These are phyloP conservation scores for Aspergillus uvarum DNA, from an alignment of 2,329 filamentous ascomycete genomes.

Conservation along the genomic window DNA sequence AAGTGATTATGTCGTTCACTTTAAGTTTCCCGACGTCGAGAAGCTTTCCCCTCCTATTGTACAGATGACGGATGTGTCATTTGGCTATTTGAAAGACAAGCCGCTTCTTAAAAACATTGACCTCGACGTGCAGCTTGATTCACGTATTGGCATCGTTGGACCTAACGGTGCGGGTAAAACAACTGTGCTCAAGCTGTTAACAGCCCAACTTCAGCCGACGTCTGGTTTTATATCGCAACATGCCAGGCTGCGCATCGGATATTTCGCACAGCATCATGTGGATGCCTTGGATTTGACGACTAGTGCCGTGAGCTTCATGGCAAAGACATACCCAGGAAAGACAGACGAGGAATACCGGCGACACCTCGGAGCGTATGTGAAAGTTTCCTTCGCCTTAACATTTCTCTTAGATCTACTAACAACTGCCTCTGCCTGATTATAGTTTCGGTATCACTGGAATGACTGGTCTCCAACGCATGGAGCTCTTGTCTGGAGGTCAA, in stretches of 20 bases:
- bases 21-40: slow-evolving; percentile 96
- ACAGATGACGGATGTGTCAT: slow-evolving; percentile 90
- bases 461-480: slow-evolving; percentile 96
- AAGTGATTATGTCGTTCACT: slow-evolving; percentile 91
- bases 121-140: slow-evolving; percentile 95
- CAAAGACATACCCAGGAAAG: slow-evolving; percentile 82
- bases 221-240: slow-evolving; percentile 84
- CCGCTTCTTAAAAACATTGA: slow-evolving; percentile 82
- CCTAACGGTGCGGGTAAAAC: slow-evolving; percentile 99
- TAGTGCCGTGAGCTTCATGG: slow-evolving; percentile 94
- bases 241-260: slow-evolving; percentile 84
- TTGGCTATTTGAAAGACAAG: slow-evolving; percentile 81
- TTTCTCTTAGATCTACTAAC: not conserved
- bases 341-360: slow-evolving; percentile 96
- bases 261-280: slow-evolving; percentile 98
- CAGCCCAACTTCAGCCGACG: slow-evolving; percentile 74
- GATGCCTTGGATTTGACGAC: slow-evolving; percentile 88
- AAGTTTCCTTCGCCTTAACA: not conserved
- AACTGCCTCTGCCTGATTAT: not conserved
- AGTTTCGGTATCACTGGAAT: slow-evolving; percentile 79
- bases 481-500: slow-evolving; percentile 87
- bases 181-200: slow-evolving; percentile 95
- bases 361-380: slow-evolving; percentile 81
- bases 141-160: slow-evolving; percentile 97
- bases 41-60: slow-evolving; percentile 97